Evolutionary conservation across 164 flowering plant genomes (phyloP), one percentile per base, ranked within the genome.

Genomic region (Vitis rotundifolia): DNA sequence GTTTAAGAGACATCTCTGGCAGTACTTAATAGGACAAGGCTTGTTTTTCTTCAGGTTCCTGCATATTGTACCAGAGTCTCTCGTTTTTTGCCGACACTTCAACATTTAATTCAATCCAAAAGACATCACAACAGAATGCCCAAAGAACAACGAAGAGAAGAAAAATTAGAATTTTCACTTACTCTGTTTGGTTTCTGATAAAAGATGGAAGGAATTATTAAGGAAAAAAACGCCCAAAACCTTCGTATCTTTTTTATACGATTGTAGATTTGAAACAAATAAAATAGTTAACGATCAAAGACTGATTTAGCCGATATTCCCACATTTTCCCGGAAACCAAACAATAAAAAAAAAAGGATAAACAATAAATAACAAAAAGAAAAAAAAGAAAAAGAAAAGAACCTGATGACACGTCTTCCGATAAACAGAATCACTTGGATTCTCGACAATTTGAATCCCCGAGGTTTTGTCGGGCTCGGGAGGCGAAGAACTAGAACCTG

Each of bases 1-100:
- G 85, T 94, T 94, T 60, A 71, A 26, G 12, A 94, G 91, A 76
- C 99, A 94, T 67, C 84, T 92, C 70, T 81, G 83, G 74, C 99
- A 94, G 66, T 78, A 82, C 28, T 70, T 87, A 11, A 85, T 68
- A 2, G 86, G 11, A 52, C 99, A 94, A n/a, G 57, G 79, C 75
- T 83, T 85, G 28, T 64, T 53, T 0, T 53, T 29, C 63, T 73
- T 82, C 80, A 22, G 44, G 56, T 78, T 83, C 79, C 73, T 89
- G 78, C 97, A 94, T 0, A 79, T 37, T 2, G 91, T 91, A 1
- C 63, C 48, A 19, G 84, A 79, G 70, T 86, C 89, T 80, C 26
- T 76, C 1, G 91, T 94, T 64, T 91, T 94, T 75, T 94, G 97
- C 18, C 98, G 93, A 73, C 98, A 92, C 98, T 94, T 26, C 73